Conservation (phyloP, 164 flowering plant genomes). For the Protea cynaroides region DNA sequence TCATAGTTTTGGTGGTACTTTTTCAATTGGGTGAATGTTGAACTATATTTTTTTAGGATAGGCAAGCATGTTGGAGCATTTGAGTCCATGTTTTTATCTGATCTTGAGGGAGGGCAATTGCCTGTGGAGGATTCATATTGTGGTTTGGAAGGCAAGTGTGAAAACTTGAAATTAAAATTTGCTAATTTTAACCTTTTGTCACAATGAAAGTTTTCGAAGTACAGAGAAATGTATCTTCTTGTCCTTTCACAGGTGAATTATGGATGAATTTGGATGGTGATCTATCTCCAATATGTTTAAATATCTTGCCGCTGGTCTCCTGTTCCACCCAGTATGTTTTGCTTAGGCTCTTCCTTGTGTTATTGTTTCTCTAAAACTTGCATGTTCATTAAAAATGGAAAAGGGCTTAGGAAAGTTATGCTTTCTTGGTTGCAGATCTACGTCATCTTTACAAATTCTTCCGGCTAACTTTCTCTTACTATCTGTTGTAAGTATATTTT, state of each 20-base stretch:
- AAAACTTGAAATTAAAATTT: neutral
- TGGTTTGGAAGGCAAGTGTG: constrained; percentile 58
- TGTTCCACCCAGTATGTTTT: constrained; percentile 40
- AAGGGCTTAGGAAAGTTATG: too few species aligned
- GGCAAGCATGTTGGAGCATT: constrained; percentile 71
- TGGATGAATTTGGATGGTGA: constrained; percentile 94
- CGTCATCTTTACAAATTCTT: constrained; percentile 53
- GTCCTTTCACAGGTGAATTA: constrained; percentile 50
- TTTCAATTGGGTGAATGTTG: neutral
- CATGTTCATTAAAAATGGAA: neutral
- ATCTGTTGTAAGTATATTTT: constrained; percentile 44
- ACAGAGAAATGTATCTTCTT: constrained; percentile 5
- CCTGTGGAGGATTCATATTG: constrained; percentile 26
- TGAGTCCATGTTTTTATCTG: constrained; percentile 63
- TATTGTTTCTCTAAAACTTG: constrained; percentile 1
- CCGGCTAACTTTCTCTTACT: constrained; percentile 64
- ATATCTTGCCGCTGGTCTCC: constrained; percentile 60
- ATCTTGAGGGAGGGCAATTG: constrained; percentile 59
- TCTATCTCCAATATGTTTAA: constrained; percentile 78
- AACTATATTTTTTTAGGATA: constrained; percentile 42
- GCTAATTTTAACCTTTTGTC: constrained; percentile 1
- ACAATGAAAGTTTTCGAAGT: neutral
- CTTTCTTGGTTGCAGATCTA: constrained; percentile 37
- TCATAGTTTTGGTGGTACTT: neutral
- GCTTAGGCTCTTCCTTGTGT: constrained; percentile 2